phyloP scores from a whole-genome alignment of 257 asterid species.

The Solanum chilense region DNA sequence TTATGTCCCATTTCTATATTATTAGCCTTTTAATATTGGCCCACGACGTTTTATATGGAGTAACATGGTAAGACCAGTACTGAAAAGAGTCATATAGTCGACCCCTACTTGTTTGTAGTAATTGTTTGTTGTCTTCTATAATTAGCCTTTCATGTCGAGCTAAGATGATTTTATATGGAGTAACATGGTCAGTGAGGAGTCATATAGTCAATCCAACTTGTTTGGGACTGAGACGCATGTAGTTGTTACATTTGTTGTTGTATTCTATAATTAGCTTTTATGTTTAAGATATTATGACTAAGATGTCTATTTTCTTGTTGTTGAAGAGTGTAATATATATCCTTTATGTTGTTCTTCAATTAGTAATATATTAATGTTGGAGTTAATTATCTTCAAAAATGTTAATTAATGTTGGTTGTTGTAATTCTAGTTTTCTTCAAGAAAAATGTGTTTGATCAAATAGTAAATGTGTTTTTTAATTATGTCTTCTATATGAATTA shows the following conservation, averaged over 20 bases:
- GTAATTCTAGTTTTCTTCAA: neutral
- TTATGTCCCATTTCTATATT: neutral
- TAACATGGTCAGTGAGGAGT: neutral
- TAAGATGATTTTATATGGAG: neutral
- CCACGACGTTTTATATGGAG: neutral
- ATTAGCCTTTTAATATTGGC: neutral
- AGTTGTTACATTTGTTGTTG: neutral
- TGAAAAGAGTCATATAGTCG: neutral
- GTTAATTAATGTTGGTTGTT: neutral
- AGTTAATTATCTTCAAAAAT: too few relatives aligned
- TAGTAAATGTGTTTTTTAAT: neutral
- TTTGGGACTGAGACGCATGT: neutral
- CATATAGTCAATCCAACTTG: neutral
- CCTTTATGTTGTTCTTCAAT: neutral
- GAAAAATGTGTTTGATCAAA: neutral
- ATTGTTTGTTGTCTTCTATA: neutral
- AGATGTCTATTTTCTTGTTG: neutral
- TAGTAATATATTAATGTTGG: neutral
- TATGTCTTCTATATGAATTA: neutral
- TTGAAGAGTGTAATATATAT: neutral
- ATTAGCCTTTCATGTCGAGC: neutral
- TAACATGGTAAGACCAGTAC: neutral
- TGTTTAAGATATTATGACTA: neutral
- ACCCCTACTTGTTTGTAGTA: neutral
- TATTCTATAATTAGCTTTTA: neutral